These are phyloP conservation scores for Penicillium sp. DNA, from an alignment of 2,329 filamentous ascomycete species.

Conservation along the genomic window DNA sequence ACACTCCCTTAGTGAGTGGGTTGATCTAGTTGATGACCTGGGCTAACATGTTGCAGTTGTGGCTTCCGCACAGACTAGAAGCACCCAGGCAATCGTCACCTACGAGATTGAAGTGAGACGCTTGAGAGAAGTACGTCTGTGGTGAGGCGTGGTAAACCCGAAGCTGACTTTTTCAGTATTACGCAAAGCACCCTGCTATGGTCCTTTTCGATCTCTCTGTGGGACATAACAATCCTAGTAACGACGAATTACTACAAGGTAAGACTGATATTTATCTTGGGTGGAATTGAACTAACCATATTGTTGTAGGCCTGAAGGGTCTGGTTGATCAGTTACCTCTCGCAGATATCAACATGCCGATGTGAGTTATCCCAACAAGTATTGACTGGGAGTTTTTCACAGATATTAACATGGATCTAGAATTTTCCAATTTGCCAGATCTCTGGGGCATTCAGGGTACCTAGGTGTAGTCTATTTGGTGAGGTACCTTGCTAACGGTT, in stretches of 20 bases:
- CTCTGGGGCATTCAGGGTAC: neutral
- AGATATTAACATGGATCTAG: neutral
- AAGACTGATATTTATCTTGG: constrained; percentile 11
- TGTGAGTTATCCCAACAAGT: neutral
- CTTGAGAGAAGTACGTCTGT: constrained; percentile 58
- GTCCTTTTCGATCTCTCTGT: constrained; percentile 68
- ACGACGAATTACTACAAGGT: constrained; percentile 45
- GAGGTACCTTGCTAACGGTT: neutral
- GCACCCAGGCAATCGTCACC: constrained; percentile 52
- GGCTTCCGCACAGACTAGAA: constrained; percentile 36
- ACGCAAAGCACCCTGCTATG: constrained; percentile 64
- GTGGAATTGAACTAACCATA: constrained; percentile 16
- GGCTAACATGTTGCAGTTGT: constrained; percentile 27
- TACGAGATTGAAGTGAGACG: constrained; percentile 56
- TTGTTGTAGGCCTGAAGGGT: constrained; percentile 52
- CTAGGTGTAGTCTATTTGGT: too few relatives aligned
- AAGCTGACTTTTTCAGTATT: constrained; percentile 13
- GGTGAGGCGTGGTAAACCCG: constrained; percentile 33
- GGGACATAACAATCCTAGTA: constrained; percentile 37
- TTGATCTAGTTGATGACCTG: neutral
- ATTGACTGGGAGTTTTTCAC: neutral
- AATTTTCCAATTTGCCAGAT: constrained; percentile 5
- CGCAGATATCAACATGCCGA: neutral
- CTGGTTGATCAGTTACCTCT: constrained; percentile 43
- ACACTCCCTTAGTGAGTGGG: constrained; percentile 58